These are phyloP conservation scores for Strobilomyces confusus DNA, from an alignment of 768 basidiomycete species.

Conservation along the genomic window DNA sequence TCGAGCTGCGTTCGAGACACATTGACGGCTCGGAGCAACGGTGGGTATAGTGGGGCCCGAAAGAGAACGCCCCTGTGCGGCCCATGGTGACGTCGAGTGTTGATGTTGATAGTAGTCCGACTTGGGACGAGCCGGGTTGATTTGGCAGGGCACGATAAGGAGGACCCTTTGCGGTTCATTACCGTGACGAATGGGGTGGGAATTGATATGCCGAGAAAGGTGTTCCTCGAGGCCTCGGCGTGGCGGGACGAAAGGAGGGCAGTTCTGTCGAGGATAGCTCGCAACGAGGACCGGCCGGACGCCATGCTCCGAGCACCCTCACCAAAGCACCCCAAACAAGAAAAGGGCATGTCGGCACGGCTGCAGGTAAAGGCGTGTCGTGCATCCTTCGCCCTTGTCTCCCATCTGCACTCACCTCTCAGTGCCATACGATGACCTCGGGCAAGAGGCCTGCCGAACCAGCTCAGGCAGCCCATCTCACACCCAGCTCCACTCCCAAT, in stretches of 20 bases:
- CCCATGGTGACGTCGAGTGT: slow-evolving; percentile 10
- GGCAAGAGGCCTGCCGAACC: slow-evolving; percentile 29
- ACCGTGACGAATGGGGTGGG: slow-evolving; percentile 22
- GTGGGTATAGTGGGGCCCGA: slow-evolving; percentile 24
- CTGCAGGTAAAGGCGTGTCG: slow-evolving; percentile 36
- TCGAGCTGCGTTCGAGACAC: neutral
- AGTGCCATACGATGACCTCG: slow-evolving; percentile 36
- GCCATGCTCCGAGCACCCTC: slow-evolving; percentile 14
- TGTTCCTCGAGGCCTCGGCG: slow-evolving; percentile 31
- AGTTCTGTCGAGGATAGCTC: slow-evolving; percentile 21
- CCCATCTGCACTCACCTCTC: slow-evolving; percentile 32
- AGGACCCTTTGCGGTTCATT: slow-evolving; percentile 16
- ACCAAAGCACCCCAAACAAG: slow-evolving; percentile 31
- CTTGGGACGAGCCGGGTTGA: slow-evolving; percentile 1
- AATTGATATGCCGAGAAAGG: slow-evolving; percentile 10
- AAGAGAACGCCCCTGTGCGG: slow-evolving; percentile 4
- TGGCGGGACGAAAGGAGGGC: slow-evolving; percentile 18
- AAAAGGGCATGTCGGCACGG: slow-evolving; percentile 31
- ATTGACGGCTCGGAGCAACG: slow-evolving; percentile 10
- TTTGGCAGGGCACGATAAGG: slow-evolving; percentile 1
- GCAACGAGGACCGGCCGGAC: slow-evolving; percentile 25
- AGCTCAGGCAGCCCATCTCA: slow-evolving; percentile 45
- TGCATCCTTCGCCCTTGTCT: slow-evolving; percentile 36
- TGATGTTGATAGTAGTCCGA: neutral
- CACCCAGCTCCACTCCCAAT: slow-evolving; percentile 52